phyloP scores from a whole-genome alignment of 306 rosid genomes.

The Glycine tomentella region DNA sequence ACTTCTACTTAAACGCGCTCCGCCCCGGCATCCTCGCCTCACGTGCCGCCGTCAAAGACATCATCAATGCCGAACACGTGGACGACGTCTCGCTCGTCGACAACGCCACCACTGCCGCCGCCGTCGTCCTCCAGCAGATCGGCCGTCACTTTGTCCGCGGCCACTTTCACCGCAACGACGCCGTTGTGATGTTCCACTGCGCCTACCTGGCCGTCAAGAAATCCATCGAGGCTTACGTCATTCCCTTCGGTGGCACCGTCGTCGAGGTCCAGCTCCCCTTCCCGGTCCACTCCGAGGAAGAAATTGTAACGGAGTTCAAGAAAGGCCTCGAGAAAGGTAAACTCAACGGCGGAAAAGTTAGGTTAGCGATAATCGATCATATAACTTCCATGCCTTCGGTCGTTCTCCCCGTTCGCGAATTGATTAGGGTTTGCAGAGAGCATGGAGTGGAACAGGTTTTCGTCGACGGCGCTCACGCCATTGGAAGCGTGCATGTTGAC shows the following conservation, averaged over 20 bases:
- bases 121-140: slow-evolving; percentile 65
- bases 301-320: slow-evolving; percentile 54
- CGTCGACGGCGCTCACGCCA: slow-evolving; percentile 70
- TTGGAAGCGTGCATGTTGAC: slow-evolving; percentile 56
- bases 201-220: slow-evolving; percentile 69
- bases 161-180: slow-evolving; percentile 41
- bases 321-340: slow-evolving; percentile 60
- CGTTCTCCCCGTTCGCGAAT: slow-evolving; percentile 59
- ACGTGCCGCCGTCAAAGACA: slow-evolving; percentile 44
- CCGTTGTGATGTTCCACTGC: slow-evolving; percentile 60
- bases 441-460: slow-evolving; percentile 69
- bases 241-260: slow-evolving; percentile 53
- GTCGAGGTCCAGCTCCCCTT: slow-evolving; percentile 65
- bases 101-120: slow-evolving; percentile 73
- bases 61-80: slow-evolving; percentile 57
- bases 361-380: slow-evolving; percentile 70
- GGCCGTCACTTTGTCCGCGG: slow-evolving; percentile 50
- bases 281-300: slow-evolving; percentile 55
- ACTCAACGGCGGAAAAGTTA: slow-evolving; percentile 58
- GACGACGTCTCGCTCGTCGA: slow-evolving; percentile 61
- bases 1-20: slow-evolving; percentile 58
- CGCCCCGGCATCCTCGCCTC: slow-evolving; percentile 48
- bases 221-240: slow-evolving; percentile 66
- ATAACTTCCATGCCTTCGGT: slow-evolving; percentile 71
- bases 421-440: slow-evolving; percentile 60